A percentile compares a stretch with the other conserved stretches of the same genome.
Conservation (phyloP, 345 rosid genomes). For the Citrus sp. region DNA sequence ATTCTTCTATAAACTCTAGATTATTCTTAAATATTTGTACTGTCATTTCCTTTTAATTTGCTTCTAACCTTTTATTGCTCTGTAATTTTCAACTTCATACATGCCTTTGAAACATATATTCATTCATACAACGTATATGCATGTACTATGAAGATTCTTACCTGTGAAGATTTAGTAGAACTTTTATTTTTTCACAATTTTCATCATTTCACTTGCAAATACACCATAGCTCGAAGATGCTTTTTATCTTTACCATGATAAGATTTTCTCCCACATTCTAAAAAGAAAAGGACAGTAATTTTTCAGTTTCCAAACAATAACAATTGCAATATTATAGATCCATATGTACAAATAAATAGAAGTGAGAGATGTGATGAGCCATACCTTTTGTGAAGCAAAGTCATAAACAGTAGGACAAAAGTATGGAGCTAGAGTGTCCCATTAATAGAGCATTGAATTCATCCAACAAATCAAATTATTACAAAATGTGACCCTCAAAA, state of each 20-base stretch:
- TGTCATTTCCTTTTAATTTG: background rate
- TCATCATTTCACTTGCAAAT: too few relatives aligned
- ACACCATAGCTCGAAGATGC: too few relatives aligned
- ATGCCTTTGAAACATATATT: too few relatives aligned
- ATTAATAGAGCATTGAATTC: background rate
- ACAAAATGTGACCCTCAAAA: background rate
- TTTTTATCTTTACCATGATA: too few relatives aligned
- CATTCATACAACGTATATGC: background rate
- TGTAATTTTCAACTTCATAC: background rate
- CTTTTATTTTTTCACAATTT: too few relatives aligned
- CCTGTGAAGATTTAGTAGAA: too few relatives aligned
- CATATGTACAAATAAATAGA: background rate
- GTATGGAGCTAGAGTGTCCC: conserved; percentile 19
- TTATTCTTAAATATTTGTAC: background rate
- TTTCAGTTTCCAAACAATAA: background rate
- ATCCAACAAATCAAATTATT: background rate
- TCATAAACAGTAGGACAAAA: background rate
- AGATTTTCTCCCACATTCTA: background rate
- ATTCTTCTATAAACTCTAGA: background rate
- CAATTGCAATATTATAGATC: background rate
- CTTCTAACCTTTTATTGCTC: background rate
- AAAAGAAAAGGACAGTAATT: background rate
- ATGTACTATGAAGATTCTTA: background rate
- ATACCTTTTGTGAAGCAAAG: background rate
- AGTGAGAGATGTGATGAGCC: background rate